Evolutionary conservation across 495 filamentous ascomycete genomes (phyloP), one percentile per base, ranked within the genome.

Genomic region (Bacidia gigantensis): DNA sequence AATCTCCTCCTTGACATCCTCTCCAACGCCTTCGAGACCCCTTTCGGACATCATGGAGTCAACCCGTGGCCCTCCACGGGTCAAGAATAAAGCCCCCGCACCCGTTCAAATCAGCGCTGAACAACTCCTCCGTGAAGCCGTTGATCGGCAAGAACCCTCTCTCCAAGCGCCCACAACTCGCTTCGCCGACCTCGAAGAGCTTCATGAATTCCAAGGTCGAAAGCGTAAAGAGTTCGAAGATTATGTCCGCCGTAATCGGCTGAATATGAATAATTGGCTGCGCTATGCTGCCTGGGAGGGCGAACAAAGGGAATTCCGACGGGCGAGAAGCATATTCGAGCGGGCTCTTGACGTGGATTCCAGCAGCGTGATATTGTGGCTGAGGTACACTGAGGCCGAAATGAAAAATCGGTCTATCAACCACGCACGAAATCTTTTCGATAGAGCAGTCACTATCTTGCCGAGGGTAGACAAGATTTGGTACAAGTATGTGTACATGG

Each of bases 401-500:
- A 94, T 98, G 85, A 93, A 90, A 66, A 87, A 78, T 44, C 73
- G 89, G 49, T 96, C 96, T 65, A 96, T 98, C 72, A 96, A 95
- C 64, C 92, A 97, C 77, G 89, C 92, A 26, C 74, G 92, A 51
- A 98, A 98, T 62, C 67, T 98, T 39, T 76, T 97, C 26, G 92
- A 98, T 64, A 86, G 92, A 46, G 93, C 93, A 32, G 87, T 98
- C 46, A 92, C 89, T 1, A 87, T 92, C 51, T 72, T 96, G 26
- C 92, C 92, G 26, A 73, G 92, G 32, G 76, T 96, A 24, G 85
- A 95, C 64, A 96, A 96, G 70, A 71, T 98, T 48, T 98, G 92
- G 92, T 97, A 90, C 68, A 95, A 96, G 64, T 97, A 95, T 75
- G 87, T 94, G 25, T 95, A 95, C 62, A 94, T 97, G 85, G 92